Conservation (phyloP, 768 basidiomycete genomes). For the Suillus fuscotomentosus region DNA sequence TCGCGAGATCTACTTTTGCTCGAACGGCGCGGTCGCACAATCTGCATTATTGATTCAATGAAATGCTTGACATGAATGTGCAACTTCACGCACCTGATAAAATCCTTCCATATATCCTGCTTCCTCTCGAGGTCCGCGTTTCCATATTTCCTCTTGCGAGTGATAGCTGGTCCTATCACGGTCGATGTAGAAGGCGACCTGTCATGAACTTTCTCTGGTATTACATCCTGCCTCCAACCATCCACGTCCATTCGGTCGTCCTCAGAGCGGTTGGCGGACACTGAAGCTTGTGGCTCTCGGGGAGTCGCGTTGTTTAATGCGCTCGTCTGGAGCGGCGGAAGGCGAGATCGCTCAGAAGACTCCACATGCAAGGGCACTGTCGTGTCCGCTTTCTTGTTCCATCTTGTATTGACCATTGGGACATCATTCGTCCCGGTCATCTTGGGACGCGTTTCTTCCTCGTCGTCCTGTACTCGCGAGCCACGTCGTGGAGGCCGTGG, state of each 20-base stretch:
- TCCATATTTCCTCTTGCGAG: constrained; percentile 27
- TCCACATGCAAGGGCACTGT: not conserved
- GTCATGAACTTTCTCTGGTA: not conserved
- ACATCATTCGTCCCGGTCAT: constrained; percentile 25
- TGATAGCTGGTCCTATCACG: constrained; percentile 13
- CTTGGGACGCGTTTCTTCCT: constrained; percentile 11
- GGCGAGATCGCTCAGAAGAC: not conserved
- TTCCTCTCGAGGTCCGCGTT: constrained; percentile 17
- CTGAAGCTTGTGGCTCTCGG: not conserved
- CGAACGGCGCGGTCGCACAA: constrained; percentile 30
- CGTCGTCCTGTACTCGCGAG: constrained; percentile 11
- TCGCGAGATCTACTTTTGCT: constrained; percentile 21
- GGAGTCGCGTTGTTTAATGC: not conserved
- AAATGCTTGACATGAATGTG: not conserved
- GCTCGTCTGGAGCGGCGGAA: not conserved
- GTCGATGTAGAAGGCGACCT: not conserved
- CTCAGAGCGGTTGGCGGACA: not conserved
- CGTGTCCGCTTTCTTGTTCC: constrained; percentile 9
- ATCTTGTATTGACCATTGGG: constrained; percentile 15
- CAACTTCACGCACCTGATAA: constrained; percentile 24
- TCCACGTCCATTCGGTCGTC: not conserved
- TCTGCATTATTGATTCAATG: constrained; percentile 15
- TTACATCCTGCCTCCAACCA: not conserved
- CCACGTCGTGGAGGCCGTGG: constrained; percentile 22
- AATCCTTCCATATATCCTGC: constrained; percentile 26